A percentile compares a stretch with the other conserved stretches of the same genome.
phyloP scores from a whole-genome alignment of 257 asterid species.

The Solanum paucissectum region DNA sequence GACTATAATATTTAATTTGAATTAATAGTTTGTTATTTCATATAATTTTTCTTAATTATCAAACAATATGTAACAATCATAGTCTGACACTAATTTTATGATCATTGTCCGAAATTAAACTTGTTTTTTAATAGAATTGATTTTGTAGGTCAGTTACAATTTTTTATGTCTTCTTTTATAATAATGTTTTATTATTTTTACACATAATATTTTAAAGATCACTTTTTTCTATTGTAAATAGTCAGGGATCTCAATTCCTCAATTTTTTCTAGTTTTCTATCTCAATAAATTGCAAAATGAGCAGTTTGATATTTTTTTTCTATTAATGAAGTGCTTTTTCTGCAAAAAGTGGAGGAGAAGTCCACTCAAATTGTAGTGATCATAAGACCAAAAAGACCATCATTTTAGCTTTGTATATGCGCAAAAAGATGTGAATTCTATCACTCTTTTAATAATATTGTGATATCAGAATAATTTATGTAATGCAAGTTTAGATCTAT shows the following conservation, averaged over 20 bases:
- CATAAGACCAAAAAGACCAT: neutral
- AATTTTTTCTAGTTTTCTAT: neutral
- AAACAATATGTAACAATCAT: too few relatives aligned
- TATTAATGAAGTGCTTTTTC: neutral
- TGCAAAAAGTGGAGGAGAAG: neutral
- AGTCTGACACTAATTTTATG: too few relatives aligned
- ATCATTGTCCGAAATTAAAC: too few relatives aligned
- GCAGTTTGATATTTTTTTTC: neutral
- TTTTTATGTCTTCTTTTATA: too few relatives aligned
- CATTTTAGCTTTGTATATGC: neutral
- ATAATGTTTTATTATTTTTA: too few relatives aligned
- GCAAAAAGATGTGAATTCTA: neutral
- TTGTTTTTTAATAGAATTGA: too few relatives aligned
- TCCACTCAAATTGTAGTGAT: neutral
- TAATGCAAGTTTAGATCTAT: neutral
- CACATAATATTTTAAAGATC: too few relatives aligned
- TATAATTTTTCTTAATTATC: too few relatives aligned
- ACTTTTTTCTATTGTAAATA: neutral
- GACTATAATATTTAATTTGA: too few relatives aligned
- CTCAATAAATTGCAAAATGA: neutral
- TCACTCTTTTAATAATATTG: neutral
- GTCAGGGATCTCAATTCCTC: neutral
- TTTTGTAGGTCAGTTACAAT: too few relatives aligned
- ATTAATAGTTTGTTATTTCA: too few relatives aligned
- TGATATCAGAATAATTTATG: neutral